Evolutionary conservation across 2,329 filamentous ascomycete genomes (phyloP).

Genomic region (Huntiella savannae): DNA sequence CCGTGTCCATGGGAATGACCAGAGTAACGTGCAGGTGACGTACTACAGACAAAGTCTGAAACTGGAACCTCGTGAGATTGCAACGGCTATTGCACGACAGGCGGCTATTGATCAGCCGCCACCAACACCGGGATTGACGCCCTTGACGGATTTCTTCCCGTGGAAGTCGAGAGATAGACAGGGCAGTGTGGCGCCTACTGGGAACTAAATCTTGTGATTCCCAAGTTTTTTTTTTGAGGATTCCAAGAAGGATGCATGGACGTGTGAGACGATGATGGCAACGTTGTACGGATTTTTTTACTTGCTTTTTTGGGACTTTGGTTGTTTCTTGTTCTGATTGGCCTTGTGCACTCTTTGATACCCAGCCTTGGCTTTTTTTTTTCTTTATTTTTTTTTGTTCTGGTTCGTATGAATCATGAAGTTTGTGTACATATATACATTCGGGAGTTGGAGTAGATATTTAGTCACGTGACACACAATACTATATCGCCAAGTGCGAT

Average conservation of each 20-base stretch:
- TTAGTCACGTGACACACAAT: no score
- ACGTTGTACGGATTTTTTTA: neutral
- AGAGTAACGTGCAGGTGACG: conserved; percentile 37
- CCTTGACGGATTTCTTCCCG: conserved; percentile 24
- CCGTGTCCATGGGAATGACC: conserved; percentile 45
- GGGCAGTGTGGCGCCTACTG: conserved; percentile 10
- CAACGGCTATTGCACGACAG: conserved; percentile 18
- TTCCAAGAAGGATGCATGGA: no score
- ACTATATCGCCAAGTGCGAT: no score
- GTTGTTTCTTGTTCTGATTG: conserved; percentile 3
- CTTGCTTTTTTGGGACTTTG: conserved; percentile 1
- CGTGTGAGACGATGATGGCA: neutral
- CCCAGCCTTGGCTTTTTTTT: conserved; percentile 4
- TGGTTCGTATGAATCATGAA: neutral
- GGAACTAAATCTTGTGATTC: neutral
- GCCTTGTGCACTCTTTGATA: conserved; percentile 13
- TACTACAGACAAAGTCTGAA: conserved; percentile 70
- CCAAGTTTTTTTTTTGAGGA: neutral
- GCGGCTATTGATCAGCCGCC: conserved; percentile 14
- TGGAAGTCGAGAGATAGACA: conserved; percentile 32
- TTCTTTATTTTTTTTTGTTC: neutral
- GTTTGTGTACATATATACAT: no score
- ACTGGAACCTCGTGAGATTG: conserved; percentile 53
- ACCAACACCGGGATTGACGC: conserved; percentile 14
- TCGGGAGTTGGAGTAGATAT: no score